A percentile compares a stretch with the other conserved stretches of the same genome.
Conservation (phyloP, 257 asterid genomes). For the Fraxinus anomala region DNA sequence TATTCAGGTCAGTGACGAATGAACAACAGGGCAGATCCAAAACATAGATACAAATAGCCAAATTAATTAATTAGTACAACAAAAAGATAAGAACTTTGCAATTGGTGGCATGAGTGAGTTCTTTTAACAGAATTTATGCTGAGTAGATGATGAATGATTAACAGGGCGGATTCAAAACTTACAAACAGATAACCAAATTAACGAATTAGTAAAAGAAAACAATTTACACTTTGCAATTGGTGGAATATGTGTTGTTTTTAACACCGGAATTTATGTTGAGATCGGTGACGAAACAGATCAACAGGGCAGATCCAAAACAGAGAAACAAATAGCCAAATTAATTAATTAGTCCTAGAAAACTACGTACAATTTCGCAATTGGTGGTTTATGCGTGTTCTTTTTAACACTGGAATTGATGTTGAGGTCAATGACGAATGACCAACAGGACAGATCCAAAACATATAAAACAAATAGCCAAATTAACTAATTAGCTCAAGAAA, state of each 20-base stretch:
- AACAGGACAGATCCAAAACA: background rate
- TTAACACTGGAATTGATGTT: background rate
- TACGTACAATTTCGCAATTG: conserved; percentile 70
- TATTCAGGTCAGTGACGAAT: too few species aligned
- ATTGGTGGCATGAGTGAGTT: background rate
- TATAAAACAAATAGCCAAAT: too few species aligned
- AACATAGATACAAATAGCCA: background rate
- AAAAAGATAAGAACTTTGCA: too few species aligned
- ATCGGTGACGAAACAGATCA: background rate
- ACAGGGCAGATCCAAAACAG: background rate
- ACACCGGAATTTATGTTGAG: background rate
- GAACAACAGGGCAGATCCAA: too few species aligned
- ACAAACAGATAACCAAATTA: background rate
- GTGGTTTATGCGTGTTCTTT: conserved; percentile 48
- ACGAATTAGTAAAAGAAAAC: conserved; percentile 2
- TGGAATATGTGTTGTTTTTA: conserved; percentile 50
- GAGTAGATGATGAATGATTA: background rate
- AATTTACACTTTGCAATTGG: conserved; percentile 72
- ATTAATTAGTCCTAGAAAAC: background rate
- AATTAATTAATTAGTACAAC: background rate
- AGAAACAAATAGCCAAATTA: too few species aligned
- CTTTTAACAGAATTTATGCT: background rate
- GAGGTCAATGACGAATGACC: background rate
- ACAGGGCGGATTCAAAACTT: background rate
- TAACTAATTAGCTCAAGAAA: background rate